Evolutionary conservation across 208 protist species (phyloP), one percentile per base, ranked within the genome.

Genomic region (Leishmania mexicana): DNA sequence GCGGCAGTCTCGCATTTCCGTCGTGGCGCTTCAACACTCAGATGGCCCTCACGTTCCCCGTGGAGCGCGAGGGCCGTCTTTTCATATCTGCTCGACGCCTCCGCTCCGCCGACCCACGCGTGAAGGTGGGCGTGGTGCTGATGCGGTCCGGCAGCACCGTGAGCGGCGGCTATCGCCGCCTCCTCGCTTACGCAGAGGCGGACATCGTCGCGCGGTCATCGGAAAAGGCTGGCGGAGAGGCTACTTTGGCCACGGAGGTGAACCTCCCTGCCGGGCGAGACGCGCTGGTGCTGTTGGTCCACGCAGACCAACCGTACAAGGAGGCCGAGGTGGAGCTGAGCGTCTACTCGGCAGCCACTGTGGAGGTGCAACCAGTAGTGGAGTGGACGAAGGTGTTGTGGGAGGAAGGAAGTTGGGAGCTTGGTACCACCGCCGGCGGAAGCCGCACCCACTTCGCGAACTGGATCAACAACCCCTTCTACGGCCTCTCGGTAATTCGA

Each of bases 381-480:
- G 94, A 97, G 81, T 98, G 96, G 94, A 70, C 89, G 71, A 88
- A 84, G n/a, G 86, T 85, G 42, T 72, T 81, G 15, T 70, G 92
- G 73, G 83, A 86, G 76, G 88, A 96, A 35, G 93, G 94, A 24
- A 84, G 87, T 68, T 98, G 96, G 94, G 85, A 94, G 71, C 89
- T 97, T 31, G 96, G 96, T 47, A 88, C 85, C 68, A 97, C 89
- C 15, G 94, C 94, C 21, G 96, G 93, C 24, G 96, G 96, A 40
- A 91, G 88, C 54, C 87, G 94, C 35, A 78, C 62, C 24, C 75
- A 90, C 75, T 92, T 83, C 85, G 81, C 89, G 5, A 96, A 86
- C 80, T 98, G 94, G 94, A 93, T 96, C 68, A 97, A 97, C 87
- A 98, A 98, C 83, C 96, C 96, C 1, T 97, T 97, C 81, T 87